Conservation (phyloP, 148 eudicot genomes). For the Camellia sinensis region DNA sequence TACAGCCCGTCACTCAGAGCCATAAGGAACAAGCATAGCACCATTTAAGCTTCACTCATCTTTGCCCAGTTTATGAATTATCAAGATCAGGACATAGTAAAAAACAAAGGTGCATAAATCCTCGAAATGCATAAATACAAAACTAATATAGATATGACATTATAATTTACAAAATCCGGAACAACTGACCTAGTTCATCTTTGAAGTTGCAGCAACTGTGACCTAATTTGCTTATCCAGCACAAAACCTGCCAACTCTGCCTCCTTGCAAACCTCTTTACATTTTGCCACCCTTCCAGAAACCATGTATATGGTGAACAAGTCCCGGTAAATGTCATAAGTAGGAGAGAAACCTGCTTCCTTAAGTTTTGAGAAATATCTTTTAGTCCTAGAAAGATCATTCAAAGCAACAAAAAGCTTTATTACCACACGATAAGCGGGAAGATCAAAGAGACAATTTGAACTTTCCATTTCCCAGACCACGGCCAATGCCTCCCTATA, state of each 20-base stretch:
- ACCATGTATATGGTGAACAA: constrained; percentile 50
- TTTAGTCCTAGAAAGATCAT: constrained; percentile 74
- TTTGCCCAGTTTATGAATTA: background rate
- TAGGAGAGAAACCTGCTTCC: constrained; percentile 79
- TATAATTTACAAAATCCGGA: constrained; percentile 6
- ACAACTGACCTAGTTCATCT: constrained; percentile 25
- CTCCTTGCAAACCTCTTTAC: constrained; percentile 76
- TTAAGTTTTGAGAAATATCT: constrained; percentile 74
- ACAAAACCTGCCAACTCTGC: constrained; percentile 66
- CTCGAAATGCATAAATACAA: background rate
- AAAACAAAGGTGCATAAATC: background rate
- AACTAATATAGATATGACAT: background rate
- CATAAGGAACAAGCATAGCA: background rate
- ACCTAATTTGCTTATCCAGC: constrained; percentile 49
- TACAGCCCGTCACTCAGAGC: background rate
- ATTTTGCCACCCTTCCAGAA: constrained; percentile 76
- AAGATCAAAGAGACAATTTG: constrained; percentile 59
- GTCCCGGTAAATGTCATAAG: constrained; percentile 65
- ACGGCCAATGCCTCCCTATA: constrained; percentile 73
- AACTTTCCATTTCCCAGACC: constrained; percentile 94
- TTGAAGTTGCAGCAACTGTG: constrained; percentile 49
- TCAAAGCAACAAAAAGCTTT: constrained; percentile 69
- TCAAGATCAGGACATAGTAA: background rate
- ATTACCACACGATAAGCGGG: constrained; percentile 80
- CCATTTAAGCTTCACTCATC: background rate